Percentiles rank a stretch among this genome's conserved stretches.
phyloP scores from a whole-genome alignment of 148 eudicot genomes.

The Fallopia convolvulus region DNA sequence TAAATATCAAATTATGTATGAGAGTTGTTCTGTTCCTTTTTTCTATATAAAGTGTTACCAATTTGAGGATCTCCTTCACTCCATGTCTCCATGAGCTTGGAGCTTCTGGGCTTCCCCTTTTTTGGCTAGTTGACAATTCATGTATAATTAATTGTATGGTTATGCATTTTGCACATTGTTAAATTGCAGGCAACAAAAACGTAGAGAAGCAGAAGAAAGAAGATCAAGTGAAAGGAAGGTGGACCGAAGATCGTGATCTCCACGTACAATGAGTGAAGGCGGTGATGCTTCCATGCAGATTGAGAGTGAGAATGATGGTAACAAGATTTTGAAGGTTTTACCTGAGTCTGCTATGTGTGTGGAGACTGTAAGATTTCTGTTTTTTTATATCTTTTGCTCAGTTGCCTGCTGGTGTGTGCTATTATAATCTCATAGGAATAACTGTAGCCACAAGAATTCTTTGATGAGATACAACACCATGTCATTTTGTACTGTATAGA shows the following conservation, averaged over 20 bases:
- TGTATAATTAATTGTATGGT: neutral
- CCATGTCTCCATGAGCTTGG: no score
- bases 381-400: neutral
- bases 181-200: conserved; percentile 67
- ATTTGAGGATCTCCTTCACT: no score
- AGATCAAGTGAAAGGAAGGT: conserved; percentile 55
- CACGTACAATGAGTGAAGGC: neutral
- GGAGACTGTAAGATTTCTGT: neutral
- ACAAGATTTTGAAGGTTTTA: neutral
- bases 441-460: neutral
- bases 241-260: conserved; percentile 49
- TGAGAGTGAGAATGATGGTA: neutral
- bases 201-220: conserved; percentile 75
- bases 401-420: neutral
- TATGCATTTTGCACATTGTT: neutral
- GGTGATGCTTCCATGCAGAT: neutral
- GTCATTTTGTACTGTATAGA: neutral
- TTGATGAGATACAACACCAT: neutral
- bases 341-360: neutral
- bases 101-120: neutral
- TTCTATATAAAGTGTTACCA: no score
- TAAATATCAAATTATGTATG: neutral
- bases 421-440: neutral
- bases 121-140: neutral
- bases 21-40: neutral